Base-by-base conservation (phyloP, 805 yeast species). In the Pichia exigua region DNA sequence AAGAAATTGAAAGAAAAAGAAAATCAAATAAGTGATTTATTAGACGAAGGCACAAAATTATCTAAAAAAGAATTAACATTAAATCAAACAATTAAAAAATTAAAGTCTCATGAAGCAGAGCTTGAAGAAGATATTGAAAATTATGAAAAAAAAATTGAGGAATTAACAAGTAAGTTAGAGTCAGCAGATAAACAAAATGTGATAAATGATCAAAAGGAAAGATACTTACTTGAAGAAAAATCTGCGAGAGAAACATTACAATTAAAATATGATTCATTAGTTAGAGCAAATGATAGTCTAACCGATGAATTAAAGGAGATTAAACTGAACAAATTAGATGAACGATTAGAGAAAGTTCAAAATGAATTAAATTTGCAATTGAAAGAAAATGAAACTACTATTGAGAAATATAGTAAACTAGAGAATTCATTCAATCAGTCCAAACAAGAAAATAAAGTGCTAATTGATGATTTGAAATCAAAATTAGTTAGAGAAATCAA, bases 41-140 rank as follows among this genome's bases (percentile, higher is more conserved):
- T 86, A 61, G 80, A 77, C 50, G 96, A 90, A 65, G 96, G 96
- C 4, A 83, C 85, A 55, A 79, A 76, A 24, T 67, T 89, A 40
- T 81, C 94, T 0, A 75, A 76, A 53, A 82, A 79, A 54, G 97
- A 92, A 59, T 73, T 88, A 27, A 79, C 78, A 57, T 74, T 82
- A 48, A 81, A 78, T 57, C 87, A 81, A 42, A 73, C 82, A 0
- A 79, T 91, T 47, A 86, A 86, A 55, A 74, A 75, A 56, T 66
- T 90, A 51, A 79, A 81, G 42, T 67, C 73, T 21, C 74, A 72
- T 39, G 77, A 79, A 47, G 17, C 57, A 8, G 65, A 66, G 20
- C 39, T 61, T 11, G 79, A 74, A 18, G 65, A 66, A 2, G 65
- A 72, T 21, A 54, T 70, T 13, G 65, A 63, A 18, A 60, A 60